These are phyloP conservation scores for Tieghemostelium lacteum DNA, from an alignment of 78 protist genomes.

Conservation along the genomic window DNA sequence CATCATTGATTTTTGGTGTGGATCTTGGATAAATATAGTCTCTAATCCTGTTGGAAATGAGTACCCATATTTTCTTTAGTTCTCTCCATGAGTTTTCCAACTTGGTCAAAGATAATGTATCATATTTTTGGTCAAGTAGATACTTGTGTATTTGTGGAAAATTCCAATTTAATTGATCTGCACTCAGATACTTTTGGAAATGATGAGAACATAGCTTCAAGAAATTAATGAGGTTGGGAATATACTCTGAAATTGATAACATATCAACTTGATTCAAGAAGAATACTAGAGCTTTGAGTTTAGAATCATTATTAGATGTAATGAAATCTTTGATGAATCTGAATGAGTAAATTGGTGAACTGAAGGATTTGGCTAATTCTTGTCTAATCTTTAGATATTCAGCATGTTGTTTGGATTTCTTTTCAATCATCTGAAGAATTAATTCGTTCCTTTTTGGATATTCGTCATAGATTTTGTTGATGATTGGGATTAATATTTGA, in stretches of 20 bases:
- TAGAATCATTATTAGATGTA: not conserved
- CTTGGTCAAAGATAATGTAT: not conserved
- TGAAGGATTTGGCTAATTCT: not conserved
- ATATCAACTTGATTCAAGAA: conserved; percentile 28
- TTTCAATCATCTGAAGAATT: not conserved
- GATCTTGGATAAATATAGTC: conserved; percentile 18
- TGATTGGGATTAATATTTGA: conserved; percentile 11
- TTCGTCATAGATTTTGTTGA: not conserved
- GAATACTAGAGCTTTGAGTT: not conserved
- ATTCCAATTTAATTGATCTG: not conserved
- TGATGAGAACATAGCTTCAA: not conserved
- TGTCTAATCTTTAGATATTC: not conserved
- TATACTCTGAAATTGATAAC: conserved; percentile 37
- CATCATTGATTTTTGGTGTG: conserved; percentile 1
- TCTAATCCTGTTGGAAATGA: not conserved
- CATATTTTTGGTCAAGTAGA: not conserved
- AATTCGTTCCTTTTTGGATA: not conserved
- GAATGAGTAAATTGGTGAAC: not conserved
- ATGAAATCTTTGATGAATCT: not conserved
- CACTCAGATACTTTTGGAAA: conserved; percentile 1
- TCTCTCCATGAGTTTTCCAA: not conserved
- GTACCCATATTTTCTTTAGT: conserved; percentile 5
- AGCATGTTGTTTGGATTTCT: not conserved
- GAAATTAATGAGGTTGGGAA: not conserved
- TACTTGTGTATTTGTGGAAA: not conserved